Percentiles rank a stretch among this genome's conserved stretches.
Conservation (phyloP, 257 asterid genomes). For the Forsythia suspensa region DNA sequence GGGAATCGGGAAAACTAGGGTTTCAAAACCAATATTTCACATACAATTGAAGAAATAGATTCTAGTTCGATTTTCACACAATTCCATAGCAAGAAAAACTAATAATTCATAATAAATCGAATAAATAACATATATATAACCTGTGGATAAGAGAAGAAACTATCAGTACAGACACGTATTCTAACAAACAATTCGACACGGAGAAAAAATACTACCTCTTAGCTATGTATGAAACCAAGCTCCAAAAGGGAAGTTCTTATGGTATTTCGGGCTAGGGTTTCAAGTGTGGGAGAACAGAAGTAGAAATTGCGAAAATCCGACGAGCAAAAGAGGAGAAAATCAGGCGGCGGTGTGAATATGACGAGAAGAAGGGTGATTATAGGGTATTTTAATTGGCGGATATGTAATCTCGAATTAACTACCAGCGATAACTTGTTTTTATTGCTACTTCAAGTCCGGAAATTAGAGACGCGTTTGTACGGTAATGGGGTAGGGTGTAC, state of each 20-base stretch:
- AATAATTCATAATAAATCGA: neutral
- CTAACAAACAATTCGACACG: neutral
- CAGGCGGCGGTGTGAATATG: neutral
- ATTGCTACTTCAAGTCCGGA: neutral
- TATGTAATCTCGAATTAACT: neutral
- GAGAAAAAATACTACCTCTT: neutral
- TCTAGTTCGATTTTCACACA: neutral
- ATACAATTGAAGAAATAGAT: neutral
- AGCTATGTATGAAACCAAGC: neutral
- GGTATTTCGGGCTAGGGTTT: neutral
- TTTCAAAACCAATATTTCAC: neutral
- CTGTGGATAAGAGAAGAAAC: neutral
- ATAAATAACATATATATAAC: neutral
- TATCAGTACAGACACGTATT: neutral
- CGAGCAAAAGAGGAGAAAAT: neutral
- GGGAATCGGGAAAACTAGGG: neutral
- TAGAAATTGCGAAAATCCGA: neutral
- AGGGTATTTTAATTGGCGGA: neutral
- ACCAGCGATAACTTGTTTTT: neutral
- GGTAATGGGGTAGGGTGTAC: neutral
- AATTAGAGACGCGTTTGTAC: neutral
- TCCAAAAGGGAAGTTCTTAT: neutral
- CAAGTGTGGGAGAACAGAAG: neutral
- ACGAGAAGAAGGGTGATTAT: neutral
- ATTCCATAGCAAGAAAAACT: neutral